Conservation (phyloP, 805 yeast species). For the Tetrapisispora arboricola region DNA sequence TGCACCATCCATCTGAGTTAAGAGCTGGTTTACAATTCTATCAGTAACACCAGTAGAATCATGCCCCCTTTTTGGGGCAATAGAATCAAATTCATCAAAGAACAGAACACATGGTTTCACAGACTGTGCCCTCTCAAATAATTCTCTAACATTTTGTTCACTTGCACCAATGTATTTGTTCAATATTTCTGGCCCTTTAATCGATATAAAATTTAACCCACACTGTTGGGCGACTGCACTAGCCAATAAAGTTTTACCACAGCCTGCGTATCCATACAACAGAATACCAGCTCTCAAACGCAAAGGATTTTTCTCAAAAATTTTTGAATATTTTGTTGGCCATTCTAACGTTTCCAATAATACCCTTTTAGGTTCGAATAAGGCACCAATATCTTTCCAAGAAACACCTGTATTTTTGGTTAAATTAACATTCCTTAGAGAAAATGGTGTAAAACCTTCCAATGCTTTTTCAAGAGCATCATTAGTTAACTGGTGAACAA, state of each 20-base stretch:
- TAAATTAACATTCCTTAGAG: conserved; percentile 75
- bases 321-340: conserved; percentile 95
- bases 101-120: conserved; percentile 90
- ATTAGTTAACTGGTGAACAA: conserved; percentile 10
- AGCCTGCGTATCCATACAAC: conserved; percentile 93
- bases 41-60: conserved; percentile 98
- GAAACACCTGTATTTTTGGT: conserved; percentile 50
- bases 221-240: conserved; percentile 91
- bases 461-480: conserved; percentile 45
- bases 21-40: conserved; percentile 90
- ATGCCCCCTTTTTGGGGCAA: conserved; percentile 96
- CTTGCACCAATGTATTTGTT: conserved; percentile 96
- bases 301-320: conserved; percentile 80
- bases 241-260: conserved; percentile 90
- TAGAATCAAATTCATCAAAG: conserved; percentile 93
- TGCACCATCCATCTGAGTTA: conserved; percentile 99
- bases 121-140: conserved; percentile 88
- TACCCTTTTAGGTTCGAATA: conserved; percentile 61
- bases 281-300: conserved; percentile 82
- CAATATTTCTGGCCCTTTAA: conserved; percentile 91
- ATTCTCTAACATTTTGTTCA: conserved; percentile 86
- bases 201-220: conserved; percentile 84
- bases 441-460: conserved; percentile 66
- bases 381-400: conserved; percentile 90
- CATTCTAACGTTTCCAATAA: conserved; percentile 86